Evolutionary conservation across 2,329 filamentous ascomycete genomes (phyloP), one percentile per base, ranked within the genome.

Genomic region (Fusarium temperatum): DNA sequence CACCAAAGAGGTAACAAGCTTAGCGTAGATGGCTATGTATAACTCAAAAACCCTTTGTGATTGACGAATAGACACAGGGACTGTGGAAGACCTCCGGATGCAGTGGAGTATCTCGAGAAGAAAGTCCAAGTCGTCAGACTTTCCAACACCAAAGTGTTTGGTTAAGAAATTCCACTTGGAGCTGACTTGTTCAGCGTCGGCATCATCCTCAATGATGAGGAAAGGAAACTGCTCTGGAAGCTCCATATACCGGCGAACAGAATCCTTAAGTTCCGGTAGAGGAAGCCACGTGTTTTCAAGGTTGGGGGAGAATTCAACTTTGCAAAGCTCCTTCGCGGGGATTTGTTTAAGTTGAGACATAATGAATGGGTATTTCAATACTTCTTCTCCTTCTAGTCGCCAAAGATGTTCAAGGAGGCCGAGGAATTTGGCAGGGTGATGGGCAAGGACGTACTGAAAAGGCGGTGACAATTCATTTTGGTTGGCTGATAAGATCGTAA

Each of bases 281-380:
- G 71, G 71, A 57, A 75, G 63, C 73, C 72, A 75, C 1, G 72
- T 63, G 1, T 70, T 24, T 20, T 50, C 41, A 1, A 75, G 35
- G 1, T 45, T 60, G 0, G n/a, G 1, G 10, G 54, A n/a, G 22
- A 44, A 73, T 1, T n/a, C 4, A 3, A 74, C 61, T 42, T 41
- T 54, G 15, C 73, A 75, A 42, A 75, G 66, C 8, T 54, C 0
- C 1, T 65, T 57, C 5, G 66, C 72, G 0, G 66, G 24, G 8
- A 75, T 35, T 14, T 66, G 8, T 22, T 30, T 0, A 9, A 75
- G 56, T 3, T 41, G 22, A 3, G 57, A 67, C 20, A 50, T n/a
- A 28, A 72, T 24, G 32, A 4, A 22, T 6, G 10, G 36, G 3
- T 50, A 30, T 28, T 35, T 22, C 38, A 63, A 6, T 11, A 75